Conservation (phyloP, 768 basidiomycete species). For the Paxillus involutus region DNA sequence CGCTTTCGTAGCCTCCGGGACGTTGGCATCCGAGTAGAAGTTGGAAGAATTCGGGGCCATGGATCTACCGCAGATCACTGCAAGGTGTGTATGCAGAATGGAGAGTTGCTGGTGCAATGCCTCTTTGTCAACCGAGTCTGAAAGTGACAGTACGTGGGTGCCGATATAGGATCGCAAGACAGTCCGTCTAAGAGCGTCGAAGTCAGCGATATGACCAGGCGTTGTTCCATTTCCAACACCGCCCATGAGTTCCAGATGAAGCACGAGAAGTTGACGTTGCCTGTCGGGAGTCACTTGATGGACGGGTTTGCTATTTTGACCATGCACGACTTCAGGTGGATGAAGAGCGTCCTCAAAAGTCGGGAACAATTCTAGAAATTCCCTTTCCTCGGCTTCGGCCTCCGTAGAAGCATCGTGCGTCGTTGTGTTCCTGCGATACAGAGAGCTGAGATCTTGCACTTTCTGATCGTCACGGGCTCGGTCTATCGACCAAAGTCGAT, state of each 20-base stretch:
- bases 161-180: slow-evolving; percentile 35
- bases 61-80: slow-evolving; percentile 28
- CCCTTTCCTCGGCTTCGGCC: slow-evolving; percentile 76
- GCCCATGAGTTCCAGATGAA: slow-evolving; percentile 50
- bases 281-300: slow-evolving; percentile 30
- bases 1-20: slow-evolving; percentile 66
- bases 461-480: slow-evolving; percentile 64
- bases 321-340: not conserved
- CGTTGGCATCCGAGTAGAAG: slow-evolving; percentile 83
- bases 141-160: slow-evolving; percentile 29
- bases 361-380: slow-evolving; percentile 86
- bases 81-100: slow-evolving; percentile 44
- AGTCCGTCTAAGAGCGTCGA: slow-evolving; percentile 33
- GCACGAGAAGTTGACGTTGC: slow-evolving; percentile 38
- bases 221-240: not conserved
- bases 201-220: slow-evolving; percentile 15
- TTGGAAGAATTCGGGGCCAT: slow-evolving; percentile 43
- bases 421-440: slow-evolving; percentile 69
- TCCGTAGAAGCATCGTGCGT: slow-evolving; percentile 60
- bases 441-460: slow-evolving; percentile 62
- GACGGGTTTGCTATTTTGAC: slow-evolving; percentile 3
- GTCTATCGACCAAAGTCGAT: slow-evolving; percentile 84
- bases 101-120: slow-evolving; percentile 53
- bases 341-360: slow-evolving; percentile 66
- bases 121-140: slow-evolving; percentile 47